Evolutionary conservation across 768 basidiomycete genomes (phyloP).

Genomic region (Mycena filopes): DNA sequence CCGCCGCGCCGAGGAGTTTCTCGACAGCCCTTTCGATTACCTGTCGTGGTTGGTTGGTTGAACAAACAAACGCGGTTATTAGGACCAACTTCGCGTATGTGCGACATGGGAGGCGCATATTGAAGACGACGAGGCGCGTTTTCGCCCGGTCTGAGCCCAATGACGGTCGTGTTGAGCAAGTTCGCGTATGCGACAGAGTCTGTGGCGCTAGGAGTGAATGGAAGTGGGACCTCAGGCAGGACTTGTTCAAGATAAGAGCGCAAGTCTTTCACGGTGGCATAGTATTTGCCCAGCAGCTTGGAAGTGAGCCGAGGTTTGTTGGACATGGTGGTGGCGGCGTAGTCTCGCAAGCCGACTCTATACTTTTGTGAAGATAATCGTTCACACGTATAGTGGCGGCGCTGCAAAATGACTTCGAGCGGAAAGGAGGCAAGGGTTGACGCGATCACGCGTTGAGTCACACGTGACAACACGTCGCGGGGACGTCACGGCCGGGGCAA

Average conservation of each 20-base stretch:
- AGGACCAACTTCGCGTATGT: constrained; percentile 57
- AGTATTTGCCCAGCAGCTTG: constrained; percentile 55
- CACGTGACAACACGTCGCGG: not conserved
- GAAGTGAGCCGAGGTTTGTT: constrained; percentile 8
- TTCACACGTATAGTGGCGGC: too few relatives aligned
- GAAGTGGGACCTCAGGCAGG: constrained; percentile 36
- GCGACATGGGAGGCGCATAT: constrained; percentile 52
- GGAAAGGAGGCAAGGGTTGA: not conserved
- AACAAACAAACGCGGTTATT: too few relatives aligned
- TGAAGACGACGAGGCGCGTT: constrained; percentile 36
- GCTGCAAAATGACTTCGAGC: too few relatives aligned
- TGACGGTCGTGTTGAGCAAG: constrained; percentile 58
- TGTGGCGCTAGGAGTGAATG: constrained; percentile 31
- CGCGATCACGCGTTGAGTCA: constrained; percentile 19
- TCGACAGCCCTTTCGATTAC: constrained; percentile 71
- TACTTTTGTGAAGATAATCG: too few relatives aligned
- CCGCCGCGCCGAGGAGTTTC: constrained; percentile 54
- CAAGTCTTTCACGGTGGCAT: constrained; percentile 50
- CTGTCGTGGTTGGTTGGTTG: constrained; percentile 46
- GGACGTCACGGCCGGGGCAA: not conserved
- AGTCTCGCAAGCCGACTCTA: too few relatives aligned
- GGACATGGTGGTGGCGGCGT: constrained; percentile 2
- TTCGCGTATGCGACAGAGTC: constrained; percentile 44
- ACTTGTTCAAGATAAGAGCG: constrained; percentile 52
- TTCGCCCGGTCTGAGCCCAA: constrained; percentile 49